These are phyloP conservation scores for Fusarium bactridioides DNA, from an alignment of 2,329 filamentous ascomycete genomes.

Conservation along the genomic window DNA sequence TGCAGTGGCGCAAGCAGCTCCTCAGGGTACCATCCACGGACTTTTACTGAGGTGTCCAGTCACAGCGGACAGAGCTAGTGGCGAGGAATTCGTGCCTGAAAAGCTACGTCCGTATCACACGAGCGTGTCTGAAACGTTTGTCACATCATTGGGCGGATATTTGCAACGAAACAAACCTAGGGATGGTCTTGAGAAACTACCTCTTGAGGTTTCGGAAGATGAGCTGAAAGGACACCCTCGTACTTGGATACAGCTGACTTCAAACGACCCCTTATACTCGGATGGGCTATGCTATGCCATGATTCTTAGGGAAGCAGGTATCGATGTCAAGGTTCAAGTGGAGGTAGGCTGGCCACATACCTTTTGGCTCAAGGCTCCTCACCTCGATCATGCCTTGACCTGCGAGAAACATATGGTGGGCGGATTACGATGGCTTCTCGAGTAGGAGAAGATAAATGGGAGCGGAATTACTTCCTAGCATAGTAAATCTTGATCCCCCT, in stretches of 20 bases:
- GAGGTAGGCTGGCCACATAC: conserved; percentile 60
- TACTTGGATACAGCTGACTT: conserved; percentile 59
- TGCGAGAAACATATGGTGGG: conserved; percentile 54
- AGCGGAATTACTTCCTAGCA: background rate
- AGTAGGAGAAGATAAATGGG: background rate
- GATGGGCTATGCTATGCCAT: conserved; percentile 60
- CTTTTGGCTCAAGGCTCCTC: conserved; percentile 58
- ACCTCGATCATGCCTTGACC: conserved; percentile 50
- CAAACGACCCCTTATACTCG: conserved; percentile 60
- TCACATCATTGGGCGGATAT: conserved; percentile 45
- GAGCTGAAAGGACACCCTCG: conserved; percentile 48
- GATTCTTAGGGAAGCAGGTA: conserved; percentile 49
- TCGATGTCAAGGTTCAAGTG: conserved; percentile 52
- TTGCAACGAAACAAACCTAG: conserved; percentile 48
- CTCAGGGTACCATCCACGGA: conserved; percentile 46
- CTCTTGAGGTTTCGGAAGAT: conserved; percentile 48
- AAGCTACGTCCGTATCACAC: conserved; percentile 49
- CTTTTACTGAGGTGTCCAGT: conserved; percentile 58
- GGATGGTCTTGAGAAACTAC: conserved; percentile 52
- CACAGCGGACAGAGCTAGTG: conserved; percentile 53
- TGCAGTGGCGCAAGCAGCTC: conserved; percentile 49
- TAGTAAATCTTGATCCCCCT: background rate
- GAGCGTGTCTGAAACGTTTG: conserved; percentile 50
- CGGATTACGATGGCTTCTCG: conserved; percentile 52
- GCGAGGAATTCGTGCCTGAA: conserved; percentile 48